phyloP scores from a whole-genome alignment of 2,329 filamentous ascomycete species.

The Ascomycota sp. region DNA sequence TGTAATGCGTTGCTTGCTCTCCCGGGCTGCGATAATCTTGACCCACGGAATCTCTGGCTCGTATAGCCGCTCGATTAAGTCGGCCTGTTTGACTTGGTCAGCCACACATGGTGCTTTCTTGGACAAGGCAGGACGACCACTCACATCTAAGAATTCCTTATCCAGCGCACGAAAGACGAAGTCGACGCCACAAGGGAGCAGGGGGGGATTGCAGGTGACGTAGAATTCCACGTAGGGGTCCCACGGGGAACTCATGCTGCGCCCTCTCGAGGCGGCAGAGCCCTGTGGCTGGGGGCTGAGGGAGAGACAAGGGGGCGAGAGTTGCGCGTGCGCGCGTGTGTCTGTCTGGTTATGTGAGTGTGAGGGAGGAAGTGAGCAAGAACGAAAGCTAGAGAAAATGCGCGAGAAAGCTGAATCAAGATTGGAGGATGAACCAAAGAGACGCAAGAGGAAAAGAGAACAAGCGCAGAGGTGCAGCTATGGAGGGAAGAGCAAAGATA shows the following conservation, averaged over 20 bases:
- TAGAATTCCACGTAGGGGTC: constrained; percentile 16
- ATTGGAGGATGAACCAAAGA: too few species aligned
- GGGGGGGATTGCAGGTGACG: constrained; percentile 13
- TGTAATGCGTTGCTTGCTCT: constrained; percentile 3
- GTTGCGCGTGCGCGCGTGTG: too few species aligned
- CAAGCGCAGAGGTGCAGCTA: too few species aligned
- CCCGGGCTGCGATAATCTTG: constrained; percentile 8
- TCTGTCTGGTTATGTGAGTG: too few species aligned
- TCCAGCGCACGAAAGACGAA: constrained; percentile 5
- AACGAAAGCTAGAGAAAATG: too few species aligned
- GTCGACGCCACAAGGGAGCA: constrained; percentile 11
- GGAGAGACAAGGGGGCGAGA: not conserved
- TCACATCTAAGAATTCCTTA: not conserved
- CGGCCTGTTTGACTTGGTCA: constrained; percentile 1
- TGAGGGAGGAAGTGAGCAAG: too few species aligned
- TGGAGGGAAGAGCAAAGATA: too few species aligned
- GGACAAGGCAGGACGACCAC: not conserved
- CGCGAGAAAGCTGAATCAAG: too few species aligned
- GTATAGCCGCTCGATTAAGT: constrained; percentile 13
- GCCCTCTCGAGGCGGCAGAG: too few species aligned
- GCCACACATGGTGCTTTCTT: not conserved
- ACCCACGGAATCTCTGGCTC: constrained; percentile 16
- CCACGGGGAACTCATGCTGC: too few species aligned
- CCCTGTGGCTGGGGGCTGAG: too few species aligned
- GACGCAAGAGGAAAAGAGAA: too few species aligned